Base-by-base conservation (phyloP, 179 eudicot genomes). In the Amaranthus tricolor region DNA sequence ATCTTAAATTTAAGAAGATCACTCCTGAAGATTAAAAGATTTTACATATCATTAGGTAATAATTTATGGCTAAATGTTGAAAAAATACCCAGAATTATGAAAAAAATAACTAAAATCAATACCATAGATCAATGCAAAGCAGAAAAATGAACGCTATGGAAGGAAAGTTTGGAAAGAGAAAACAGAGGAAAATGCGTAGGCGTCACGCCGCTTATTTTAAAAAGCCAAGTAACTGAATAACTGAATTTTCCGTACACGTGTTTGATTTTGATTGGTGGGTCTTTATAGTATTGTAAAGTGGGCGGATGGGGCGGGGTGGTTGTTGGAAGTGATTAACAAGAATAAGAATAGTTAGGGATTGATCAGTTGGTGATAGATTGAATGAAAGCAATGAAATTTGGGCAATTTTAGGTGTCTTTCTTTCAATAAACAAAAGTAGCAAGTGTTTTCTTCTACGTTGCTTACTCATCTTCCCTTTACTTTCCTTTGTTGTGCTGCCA, bases 141-240 rank as follows among this genome's bases (percentile, higher is more conserved):
- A n/a, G 0, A 4, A 7, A 45, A 43, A 20, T 55, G 0, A 31
- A 47, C 40, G 21, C 13, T 14, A 60, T 43, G 3, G 20, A 61
- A 43, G n/a, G n/a, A n/a, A n/a, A n/a, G n/a, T n/a, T n/a, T n/a
- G 13, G 4, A 11, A 50, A 16, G n/a, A 4, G 19, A 54, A 62
- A 44, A 60, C 50, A 66, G 51, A 70, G 72, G 51, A 62, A 56
- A 16, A 58, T 71, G 73, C 72, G 76, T 66, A 17, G 57, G 20
- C 58, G 68, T 48, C 31, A 75, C 78, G 76, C 71, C 8, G 15
- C 57, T 71, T 15, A 48, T 12, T 49, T 24, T 9, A 6, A 16
- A 49, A 49, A 43, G 57, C 58, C 48, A 51, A 57, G 58, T 71
- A 76, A 80, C 79, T 65, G 83, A 80, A 58, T 80, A 80, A 80